Evolutionary conservation across 1,284 basidiomycete genomes (phyloP).

Genomic region (Sutorius eximius): DNA sequence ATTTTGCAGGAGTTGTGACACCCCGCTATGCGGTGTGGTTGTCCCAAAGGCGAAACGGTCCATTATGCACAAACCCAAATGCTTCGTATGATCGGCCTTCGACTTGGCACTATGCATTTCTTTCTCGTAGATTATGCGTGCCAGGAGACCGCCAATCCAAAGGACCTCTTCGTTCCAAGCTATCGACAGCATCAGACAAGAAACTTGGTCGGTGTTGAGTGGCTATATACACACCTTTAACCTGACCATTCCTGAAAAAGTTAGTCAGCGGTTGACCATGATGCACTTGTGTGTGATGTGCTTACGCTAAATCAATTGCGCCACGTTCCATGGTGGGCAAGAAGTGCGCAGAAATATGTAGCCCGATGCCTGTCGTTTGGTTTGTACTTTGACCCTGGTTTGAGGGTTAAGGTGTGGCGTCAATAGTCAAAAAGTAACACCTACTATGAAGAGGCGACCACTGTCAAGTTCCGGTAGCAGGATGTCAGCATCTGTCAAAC

Average conservation of each 20-base stretch:
- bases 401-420: background rate
- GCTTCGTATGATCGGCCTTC: constrained; percentile 48
- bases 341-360: constrained; percentile 88
- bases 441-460: constrained; percentile 68
- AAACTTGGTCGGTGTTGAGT: background rate
- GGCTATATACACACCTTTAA: constrained; percentile 52
- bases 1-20: constrained; percentile 71
- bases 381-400: constrained; percentile 81
- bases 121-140: constrained; percentile 83
- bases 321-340: constrained; percentile 97
- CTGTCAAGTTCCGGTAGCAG: background rate
- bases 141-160: constrained; percentile 77
- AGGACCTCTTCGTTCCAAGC: constrained; percentile 89
- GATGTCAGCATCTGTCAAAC: constrained; percentile 2
- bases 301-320: constrained; percentile 86
- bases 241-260: constrained; percentile 74
- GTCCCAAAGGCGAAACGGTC: constrained; percentile 84
- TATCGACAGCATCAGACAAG: constrained; percentile 24
- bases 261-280: no score
- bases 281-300: no score
- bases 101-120: constrained; percentile 56
- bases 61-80: constrained; percentile 72
- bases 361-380: constrained; percentile 91
- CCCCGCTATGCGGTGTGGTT: constrained; percentile 81
- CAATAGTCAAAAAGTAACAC: constrained; percentile 16